Evolutionary conservation across 2,329 filamentous ascomycete genomes (phyloP), one percentile per base, ranked within the genome.

Genomic region (Didymella pinodella): DNA sequence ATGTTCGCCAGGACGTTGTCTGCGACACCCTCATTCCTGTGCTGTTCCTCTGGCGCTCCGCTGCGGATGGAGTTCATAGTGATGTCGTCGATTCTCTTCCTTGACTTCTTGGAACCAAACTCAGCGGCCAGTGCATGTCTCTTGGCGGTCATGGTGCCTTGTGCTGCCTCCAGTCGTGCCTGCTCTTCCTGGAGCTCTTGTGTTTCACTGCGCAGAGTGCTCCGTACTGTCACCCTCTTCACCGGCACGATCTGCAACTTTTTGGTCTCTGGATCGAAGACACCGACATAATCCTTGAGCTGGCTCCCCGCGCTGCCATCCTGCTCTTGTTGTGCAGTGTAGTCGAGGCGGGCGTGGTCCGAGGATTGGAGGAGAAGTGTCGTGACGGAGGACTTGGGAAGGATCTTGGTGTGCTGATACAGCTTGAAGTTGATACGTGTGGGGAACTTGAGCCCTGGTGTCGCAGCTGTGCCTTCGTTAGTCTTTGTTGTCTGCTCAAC

Each of bases 21-120:
- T 7, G 75, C 75, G 2, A 76, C 54, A 72, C 65, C 62, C 18
- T 75, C 72, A 48, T 69, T 67, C 28, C 65, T 56, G 36, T 67
- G 59, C 12, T 67, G 54, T 14, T 63, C 58, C 31, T 65, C 62
- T 29, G 59, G 59, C 14, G 64, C 65, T 48, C 62, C 59, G 18
- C 67, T 71, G 28, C 73, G 72, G 66, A 94, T 92, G 18, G 90
- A 89, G 71, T 93, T 93, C 68, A 90, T 84, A 2, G 87, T 87
- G 63, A 85, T 83, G 55, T 88, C 85, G 28, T 84, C 82, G 66
- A 95, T 87, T 1, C 87, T 89, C 79, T 93, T 94, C 82, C 88
- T 90, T 22, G 91, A 90, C 78, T 93, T 94, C 81, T 91, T 93
- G 26, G 91, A 94, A 75, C 92, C 92, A 70, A 96, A 96, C 31